Base-by-base conservation (phyloP, 2,329 filamentous ascomycete species). In the Acephala macrosclerotiorum region DNA sequence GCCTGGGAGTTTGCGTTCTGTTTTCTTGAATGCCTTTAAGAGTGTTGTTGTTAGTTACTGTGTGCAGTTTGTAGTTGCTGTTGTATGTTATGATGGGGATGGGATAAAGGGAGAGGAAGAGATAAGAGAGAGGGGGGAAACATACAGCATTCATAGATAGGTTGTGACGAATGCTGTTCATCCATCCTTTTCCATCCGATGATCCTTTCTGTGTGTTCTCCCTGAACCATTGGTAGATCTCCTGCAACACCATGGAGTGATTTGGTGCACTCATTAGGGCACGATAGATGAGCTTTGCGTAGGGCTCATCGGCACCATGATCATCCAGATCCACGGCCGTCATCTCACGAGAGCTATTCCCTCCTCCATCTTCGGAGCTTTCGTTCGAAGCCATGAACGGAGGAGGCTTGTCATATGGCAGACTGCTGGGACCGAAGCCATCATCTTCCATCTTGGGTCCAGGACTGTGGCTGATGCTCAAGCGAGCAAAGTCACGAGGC, bases 141-240 rank as follows among this genome's bases (percentile, higher is more conserved):
- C 88, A 80, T 87, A 97, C 95, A 67, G 86, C 85, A 73, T 98
- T 98, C 94, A 98, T 97, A 57, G 93, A 97, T 8, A 98, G 82
- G 72, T 98, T 98, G 78, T 98, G 95, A 1, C 95, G 88, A 70
- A 98, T 96, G 76, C 93, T 97, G 78, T 97, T 98, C 79, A 95
- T 91, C 95, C 95, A 98, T 11, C 94, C 95, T 72, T 89, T 91
- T 14, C 79, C 81, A 8, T 83, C 84, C 20, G 79, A 76, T 55
- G 85, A 84, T 4, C 87, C 88, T 78, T 96, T 97, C 71, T 87
- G 85, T 2, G 94, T 97, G 74, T 97, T 90, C 33, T 89, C 84
- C 49, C 87, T 83, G 74, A 98, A 97, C 94, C 95, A 98, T 64
- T 90, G 84, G 78, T 98, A 98, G 64, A 98, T 92, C 61, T 96